Evolutionary conservation across 176 grass and related monocot species (phyloP).

Genomic region (Eragrostis nindensis): DNA sequence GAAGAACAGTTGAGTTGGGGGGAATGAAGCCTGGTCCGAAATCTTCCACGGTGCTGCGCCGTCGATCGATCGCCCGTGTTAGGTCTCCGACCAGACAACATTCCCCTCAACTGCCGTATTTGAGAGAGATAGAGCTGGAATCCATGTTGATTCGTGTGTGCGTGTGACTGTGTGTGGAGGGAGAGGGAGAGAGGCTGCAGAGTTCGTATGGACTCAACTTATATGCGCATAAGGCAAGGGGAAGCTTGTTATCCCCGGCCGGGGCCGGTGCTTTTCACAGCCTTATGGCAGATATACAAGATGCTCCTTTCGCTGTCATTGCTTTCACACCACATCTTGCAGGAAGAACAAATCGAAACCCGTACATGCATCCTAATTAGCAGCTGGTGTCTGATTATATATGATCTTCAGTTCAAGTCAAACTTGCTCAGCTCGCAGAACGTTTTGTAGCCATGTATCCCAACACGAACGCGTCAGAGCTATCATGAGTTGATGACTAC

Average conservation of each 20-base stretch:
- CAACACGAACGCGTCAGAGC: slow-evolving; percentile 7
- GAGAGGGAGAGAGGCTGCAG: slow-evolving; percentile 17
- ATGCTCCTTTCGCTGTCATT: slow-evolving; percentile 50
- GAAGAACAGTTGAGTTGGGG: slow-evolving; percentile 66
- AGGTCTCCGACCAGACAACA: slow-evolving; percentile 93
- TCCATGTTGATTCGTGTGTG: slow-evolving; percentile 1
- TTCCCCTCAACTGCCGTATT: slow-evolving; percentile 83
- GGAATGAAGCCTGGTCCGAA: slow-evolving; percentile 99
- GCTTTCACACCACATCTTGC: slow-evolving; percentile 52
- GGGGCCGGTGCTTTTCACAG: slow-evolving; percentile 42
- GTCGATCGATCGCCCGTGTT: slow-evolving; percentile 20
- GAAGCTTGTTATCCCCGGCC: slow-evolving; percentile 10
- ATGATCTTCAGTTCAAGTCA: slow-evolving; percentile 31
- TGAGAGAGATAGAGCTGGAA: neutral
- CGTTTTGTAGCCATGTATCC: slow-evolving; percentile 10
- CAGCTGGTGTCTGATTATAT: neutral
- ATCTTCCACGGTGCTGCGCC: slow-evolving; percentile 41
- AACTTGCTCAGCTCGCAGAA: neutral
- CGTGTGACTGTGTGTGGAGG: neutral
- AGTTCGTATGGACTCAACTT: slow-evolving; percentile 15
- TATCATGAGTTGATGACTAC: slow-evolving; percentile 27
- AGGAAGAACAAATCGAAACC: neutral
- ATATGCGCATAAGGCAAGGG: slow-evolving; percentile 20
- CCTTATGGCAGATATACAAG: slow-evolving; percentile 43
- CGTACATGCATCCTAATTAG: neutral